Conservation (phyloP, 352 stramenopile species). For the Pythium brachiatum region DNA sequence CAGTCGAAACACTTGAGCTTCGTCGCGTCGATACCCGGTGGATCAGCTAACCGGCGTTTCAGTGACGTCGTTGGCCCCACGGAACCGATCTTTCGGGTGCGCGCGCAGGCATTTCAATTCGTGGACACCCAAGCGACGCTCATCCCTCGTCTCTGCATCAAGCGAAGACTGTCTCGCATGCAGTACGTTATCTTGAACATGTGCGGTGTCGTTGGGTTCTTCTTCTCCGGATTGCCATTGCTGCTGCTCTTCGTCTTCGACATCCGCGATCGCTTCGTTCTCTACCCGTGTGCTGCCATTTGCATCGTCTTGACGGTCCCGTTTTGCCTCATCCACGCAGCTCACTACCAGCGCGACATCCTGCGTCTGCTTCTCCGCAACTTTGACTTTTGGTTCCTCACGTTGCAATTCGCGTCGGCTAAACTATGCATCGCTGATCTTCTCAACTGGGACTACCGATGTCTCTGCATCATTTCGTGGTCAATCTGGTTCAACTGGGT, state of each 20-base stretch:
- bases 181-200: neutral
- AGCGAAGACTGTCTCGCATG: neutral
- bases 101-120: neutral
- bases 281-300: neutral
- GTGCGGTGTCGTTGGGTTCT: slow-evolving; percentile 10
- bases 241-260: slow-evolving; percentile 12
- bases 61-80: too few species aligned
- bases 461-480: slow-evolving; percentile 16
- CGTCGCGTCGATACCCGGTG: too few species aligned
- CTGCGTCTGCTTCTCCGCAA: slow-evolving; percentile 8
- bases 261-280: neutral
- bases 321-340: slow-evolving; percentile 9
- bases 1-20: too few species aligned
- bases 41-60: too few species aligned
- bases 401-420: slow-evolving; percentile 14
- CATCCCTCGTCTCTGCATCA: neutral
- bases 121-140: slow-evolving; percentile 8
- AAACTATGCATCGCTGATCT: slow-evolving; percentile 18
- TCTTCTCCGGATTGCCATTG: slow-evolving; percentile 7
- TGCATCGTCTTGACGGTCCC: slow-evolving; percentile 1
- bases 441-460: slow-evolving; percentile 22
- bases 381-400: slow-evolving; percentile 24
- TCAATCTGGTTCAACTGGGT: slow-evolving; percentile 17
- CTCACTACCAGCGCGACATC: slow-evolving; percentile 19
- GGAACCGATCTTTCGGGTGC: slow-evolving; percentile 9